Base-by-base conservation (phyloP, 441 rosid species). In the Capsella rubella region DNA sequence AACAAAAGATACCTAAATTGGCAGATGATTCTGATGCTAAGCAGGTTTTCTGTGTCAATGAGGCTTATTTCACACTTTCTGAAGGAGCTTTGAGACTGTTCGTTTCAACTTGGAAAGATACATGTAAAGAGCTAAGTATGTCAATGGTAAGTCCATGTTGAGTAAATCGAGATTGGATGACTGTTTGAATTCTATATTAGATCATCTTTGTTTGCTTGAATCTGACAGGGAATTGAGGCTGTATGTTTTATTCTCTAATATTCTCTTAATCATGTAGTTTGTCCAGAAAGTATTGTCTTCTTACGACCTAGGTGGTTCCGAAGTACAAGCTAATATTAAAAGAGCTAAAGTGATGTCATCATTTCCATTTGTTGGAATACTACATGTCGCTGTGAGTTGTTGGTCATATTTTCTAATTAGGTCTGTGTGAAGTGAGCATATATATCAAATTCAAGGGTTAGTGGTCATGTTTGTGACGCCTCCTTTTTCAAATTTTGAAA, bases 301-400 rank as follows among this genome's bases (percentile, higher is more conserved):
- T 50, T 90, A 89, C 81, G 74, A 64, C 67, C 79, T 80, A 46
- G 67, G 67, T 65, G 80, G 81, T 70, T 60, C 64, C 54, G 76
- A 54, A 69, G 69, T 57, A 64, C 63, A 70, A 62, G 72, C 49
- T 76, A 82, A 64, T 18, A 73, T 32, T 56, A 78, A 74, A 83
- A 72, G 81, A 83, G 78, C 78, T 57, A 64, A 74, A 35, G 50
- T 81, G 68, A 81, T 87, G 79, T 78, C 85, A 37, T 83, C 84
- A 16, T 76, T 79, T 68, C 99, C 98, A 29, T 84, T 78, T 72
- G 76, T 81, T 79, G 99, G 96, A 68, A 81, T 96, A 75, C 82
- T 91, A 77, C 89, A 91, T 83, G 83, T 93, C 70, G 97, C 97
- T 82, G 98, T 96, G 87, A 96, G 97, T 64, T 43, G 9, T 28